Conservation (phyloP, 768 basidiomycete species). For the Leccinellum luteum region DNA sequence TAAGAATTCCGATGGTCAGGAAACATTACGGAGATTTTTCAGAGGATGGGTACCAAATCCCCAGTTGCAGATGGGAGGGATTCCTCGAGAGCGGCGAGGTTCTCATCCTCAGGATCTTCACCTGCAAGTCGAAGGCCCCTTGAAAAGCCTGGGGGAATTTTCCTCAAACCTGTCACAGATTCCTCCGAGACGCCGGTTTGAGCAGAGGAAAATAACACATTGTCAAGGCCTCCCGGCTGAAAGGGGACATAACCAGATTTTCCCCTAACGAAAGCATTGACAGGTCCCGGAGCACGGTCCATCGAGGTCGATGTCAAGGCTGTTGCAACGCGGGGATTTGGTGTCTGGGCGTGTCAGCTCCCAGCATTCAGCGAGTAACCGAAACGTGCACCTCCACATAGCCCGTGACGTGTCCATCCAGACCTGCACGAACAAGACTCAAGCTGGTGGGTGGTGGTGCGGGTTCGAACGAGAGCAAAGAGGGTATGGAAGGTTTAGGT, state of each 20-base stretch:
- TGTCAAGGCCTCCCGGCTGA: slow-evolving; percentile 89
- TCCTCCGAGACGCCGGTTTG: slow-evolving; percentile 38
- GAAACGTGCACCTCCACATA: slow-evolving; percentile 67
- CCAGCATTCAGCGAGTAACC: slow-evolving; percentile 1
- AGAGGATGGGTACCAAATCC: slow-evolving; percentile 15
- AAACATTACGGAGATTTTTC: slow-evolving; percentile 6
- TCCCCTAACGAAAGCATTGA: slow-evolving; percentile 84
- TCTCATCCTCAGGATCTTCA: slow-evolving; percentile 50
- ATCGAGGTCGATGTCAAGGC: slow-evolving; percentile 85
- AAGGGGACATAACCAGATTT: slow-evolving; percentile 94
- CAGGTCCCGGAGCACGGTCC: slow-evolving; percentile 77
- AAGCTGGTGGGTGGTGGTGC: slow-evolving; percentile 74
- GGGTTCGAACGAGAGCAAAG: slow-evolving; percentile 61
- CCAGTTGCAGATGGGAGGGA: slow-evolving; percentile 6
- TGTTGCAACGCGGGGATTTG: slow-evolving; percentile 53
- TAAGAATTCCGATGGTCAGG: slow-evolving; percentile 27
- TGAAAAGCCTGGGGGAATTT: slow-evolving; percentile 77
- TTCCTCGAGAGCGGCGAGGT: slow-evolving; percentile 33
- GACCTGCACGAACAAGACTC: slow-evolving; percentile 69
- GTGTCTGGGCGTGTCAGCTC: slow-evolving; percentile 40
- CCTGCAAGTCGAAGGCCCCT: slow-evolving; percentile 74
- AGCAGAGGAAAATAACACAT: slow-evolving; percentile 38
- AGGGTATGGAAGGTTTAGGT: slow-evolving; percentile 54
- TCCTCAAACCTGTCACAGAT: slow-evolving; percentile 46
- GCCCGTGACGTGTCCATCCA: slow-evolving; percentile 78